A percentile compares a stretch with the other conserved stretches of the same genome.
phyloP scores from a whole-genome alignment of 306 rosid genomes.

The Cajanus cajan region DNA sequence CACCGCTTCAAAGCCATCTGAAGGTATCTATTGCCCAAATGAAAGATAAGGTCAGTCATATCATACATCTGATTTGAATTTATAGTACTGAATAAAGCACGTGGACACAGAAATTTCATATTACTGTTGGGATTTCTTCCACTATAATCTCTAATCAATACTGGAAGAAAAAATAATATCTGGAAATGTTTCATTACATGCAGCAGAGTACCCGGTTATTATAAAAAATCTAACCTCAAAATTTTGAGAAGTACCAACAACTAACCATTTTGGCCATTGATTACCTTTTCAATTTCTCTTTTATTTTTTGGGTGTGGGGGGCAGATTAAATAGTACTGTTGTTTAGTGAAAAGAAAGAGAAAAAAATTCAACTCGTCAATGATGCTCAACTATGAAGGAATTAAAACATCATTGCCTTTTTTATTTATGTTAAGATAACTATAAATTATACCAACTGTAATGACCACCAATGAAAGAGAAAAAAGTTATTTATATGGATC shows the following conservation, averaged over 20 bases:
- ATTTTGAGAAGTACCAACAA: neutral
- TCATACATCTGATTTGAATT: slow-evolving; percentile 23
- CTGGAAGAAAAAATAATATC: neutral
- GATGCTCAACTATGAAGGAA: neutral
- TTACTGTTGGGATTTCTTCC: neutral
- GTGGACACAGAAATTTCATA: neutral
- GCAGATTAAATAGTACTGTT: neutral
- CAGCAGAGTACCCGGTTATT: neutral
- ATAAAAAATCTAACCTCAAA: neutral
- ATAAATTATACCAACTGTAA: slow-evolving; percentile 11
- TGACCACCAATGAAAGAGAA: neutral
- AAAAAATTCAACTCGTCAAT: neutral
- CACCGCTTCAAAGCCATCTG: slow-evolving; percentile 69
- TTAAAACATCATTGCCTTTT: neutral
- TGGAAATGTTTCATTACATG: slow-evolving; percentile 11
- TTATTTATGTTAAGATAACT: slow-evolving; percentile 10
- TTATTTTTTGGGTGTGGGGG: no score
- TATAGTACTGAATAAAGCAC: slow-evolving; percentile 11
- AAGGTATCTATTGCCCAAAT: slow-evolving; percentile 63
- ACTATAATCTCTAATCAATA: neutral
- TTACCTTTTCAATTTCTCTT: neutral
- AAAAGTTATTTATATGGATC: slow-evolving; percentile 9
- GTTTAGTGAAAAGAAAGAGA: neutral
- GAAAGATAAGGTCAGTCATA: slow-evolving; percentile 29
- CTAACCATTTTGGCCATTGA: neutral